These are phyloP conservation scores for Torulaspora quercuum DNA, from an alignment of 805 yeast genomes.

Conservation along the genomic window DNA sequence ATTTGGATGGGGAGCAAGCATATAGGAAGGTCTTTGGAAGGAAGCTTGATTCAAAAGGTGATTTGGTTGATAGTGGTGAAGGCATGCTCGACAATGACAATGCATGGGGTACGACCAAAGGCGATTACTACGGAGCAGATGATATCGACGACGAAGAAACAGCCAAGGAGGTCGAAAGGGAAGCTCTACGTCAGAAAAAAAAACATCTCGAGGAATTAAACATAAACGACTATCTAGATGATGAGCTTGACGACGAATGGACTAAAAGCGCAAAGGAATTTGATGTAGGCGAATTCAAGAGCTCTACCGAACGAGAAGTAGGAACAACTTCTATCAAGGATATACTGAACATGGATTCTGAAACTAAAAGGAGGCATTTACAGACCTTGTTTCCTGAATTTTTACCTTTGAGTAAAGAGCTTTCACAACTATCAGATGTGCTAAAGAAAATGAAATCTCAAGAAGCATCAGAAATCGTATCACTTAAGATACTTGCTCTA, in stretches of 20 bases:
- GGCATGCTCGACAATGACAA: conserved; percentile 41
- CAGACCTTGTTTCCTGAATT: conserved; percentile 77
- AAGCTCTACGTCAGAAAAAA: conserved; percentile 84
- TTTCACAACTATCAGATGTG: conserved; percentile 41
- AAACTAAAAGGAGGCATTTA: conserved; percentile 52
- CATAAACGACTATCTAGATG: conserved; percentile 74
- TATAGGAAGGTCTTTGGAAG: conserved; percentile 40
- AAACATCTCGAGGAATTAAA: conserved; percentile 70
- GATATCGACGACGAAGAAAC: conserved; percentile 60
- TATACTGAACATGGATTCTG: conserved; percentile 47
- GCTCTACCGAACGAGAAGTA: conserved; percentile 32
- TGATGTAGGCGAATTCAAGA: conserved; percentile 40
- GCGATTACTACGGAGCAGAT: conserved; percentile 53
- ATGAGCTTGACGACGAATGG: conserved; percentile 74
- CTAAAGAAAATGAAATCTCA: conserved; percentile 39
- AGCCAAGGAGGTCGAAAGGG: conserved; percentile 75
- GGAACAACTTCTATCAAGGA: conserved; percentile 42
- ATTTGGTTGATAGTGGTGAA: conserved; percentile 32
- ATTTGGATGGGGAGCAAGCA: conserved; percentile 37
- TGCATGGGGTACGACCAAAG: conserved; percentile 46
- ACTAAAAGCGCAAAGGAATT: conserved; percentile 52
- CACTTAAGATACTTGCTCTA: conserved; percentile 64
- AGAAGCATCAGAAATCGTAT: conserved; percentile 36
- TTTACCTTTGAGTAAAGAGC: conserved; percentile 68
- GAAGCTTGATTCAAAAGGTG: conserved; percentile 28